These are phyloP conservation scores for Simplicillium sp. DNA, from an alignment of 2,329 filamentous ascomycete species.

Conservation along the genomic window DNA sequence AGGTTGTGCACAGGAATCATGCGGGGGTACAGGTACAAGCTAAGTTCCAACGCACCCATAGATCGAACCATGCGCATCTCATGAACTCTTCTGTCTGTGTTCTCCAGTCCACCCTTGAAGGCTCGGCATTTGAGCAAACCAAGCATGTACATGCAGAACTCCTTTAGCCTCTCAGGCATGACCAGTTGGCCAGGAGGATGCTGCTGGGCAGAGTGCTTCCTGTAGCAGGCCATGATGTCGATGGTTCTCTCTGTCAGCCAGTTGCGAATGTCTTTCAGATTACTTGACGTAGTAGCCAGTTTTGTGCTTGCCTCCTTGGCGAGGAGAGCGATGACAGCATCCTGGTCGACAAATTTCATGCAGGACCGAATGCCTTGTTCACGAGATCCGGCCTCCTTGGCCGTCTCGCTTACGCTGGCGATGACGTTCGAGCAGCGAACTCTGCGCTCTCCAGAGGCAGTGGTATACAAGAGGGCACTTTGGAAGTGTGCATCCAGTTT, in stretches of 20 bases:
- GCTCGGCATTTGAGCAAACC: slow-evolving; percentile 82
- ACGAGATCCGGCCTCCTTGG: slow-evolving; percentile 26
- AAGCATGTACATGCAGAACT: slow-evolving; percentile 94
- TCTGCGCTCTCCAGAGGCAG: slow-evolving; percentile 75
- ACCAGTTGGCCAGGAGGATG: slow-evolving; percentile 90
- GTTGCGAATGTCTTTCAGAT: slow-evolving; percentile 76
- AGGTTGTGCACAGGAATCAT: slow-evolving; percentile 91
- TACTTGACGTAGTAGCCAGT: slow-evolving; percentile 57
- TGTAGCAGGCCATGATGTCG: slow-evolving; percentile 83
- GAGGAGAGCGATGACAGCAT: slow-evolving; percentile 79
- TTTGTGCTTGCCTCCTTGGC: slow-evolving; percentile 92
- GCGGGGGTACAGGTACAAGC: slow-evolving; percentile 87
- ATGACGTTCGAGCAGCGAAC: slow-evolving; percentile 92
- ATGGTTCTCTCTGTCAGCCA: slow-evolving; percentile 84
- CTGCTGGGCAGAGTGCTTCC: slow-evolving; percentile 79
- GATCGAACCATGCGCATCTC: slow-evolving; percentile 84
- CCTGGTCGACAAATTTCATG: slow-evolving; percentile 93
- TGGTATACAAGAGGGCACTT: slow-evolving; percentile 88
- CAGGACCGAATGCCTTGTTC: slow-evolving; percentile 59
- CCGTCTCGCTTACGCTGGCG: slow-evolving; percentile 72
- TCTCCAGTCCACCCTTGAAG: slow-evolving; percentile 87
- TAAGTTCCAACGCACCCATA: slow-evolving; percentile 79
- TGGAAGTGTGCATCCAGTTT: slow-evolving; percentile 98
- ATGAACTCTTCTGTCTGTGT: slow-evolving; percentile 81
- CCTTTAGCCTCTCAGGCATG: slow-evolving; percentile 90